These are phyloP conservation scores for Mollisiaceae sp. DNA, from an alignment of 2,329 filamentous ascomycete species.

Conservation along the genomic window DNA sequence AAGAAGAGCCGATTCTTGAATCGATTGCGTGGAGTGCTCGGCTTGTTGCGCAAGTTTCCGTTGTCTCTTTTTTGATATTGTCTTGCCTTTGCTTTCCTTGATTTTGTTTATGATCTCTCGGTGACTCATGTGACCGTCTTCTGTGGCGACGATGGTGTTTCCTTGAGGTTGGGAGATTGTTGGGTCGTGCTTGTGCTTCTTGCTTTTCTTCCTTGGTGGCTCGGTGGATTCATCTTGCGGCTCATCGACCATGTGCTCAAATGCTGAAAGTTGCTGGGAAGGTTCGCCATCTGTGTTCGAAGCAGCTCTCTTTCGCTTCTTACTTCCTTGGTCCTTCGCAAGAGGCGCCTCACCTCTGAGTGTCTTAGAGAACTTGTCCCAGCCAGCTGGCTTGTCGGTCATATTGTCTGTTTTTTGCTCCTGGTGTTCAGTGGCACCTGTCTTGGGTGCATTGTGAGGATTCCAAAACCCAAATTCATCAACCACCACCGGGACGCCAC, in stretches of 20 bases:
- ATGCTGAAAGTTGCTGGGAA: neutral
- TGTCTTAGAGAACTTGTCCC: neutral
- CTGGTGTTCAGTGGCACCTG: neutral
- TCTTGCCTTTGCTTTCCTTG: conserved; percentile 4
- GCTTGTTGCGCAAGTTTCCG: neutral
- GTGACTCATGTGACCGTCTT: neutral
- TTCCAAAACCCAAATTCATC: neutral
- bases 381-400: neutral
- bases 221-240: neutral
- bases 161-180: no score
- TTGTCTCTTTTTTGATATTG: neutral
- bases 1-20: neutral
- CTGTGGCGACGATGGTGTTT: neutral
- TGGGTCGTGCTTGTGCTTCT: conserved; percentile 11
- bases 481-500: neutral
- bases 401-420: neutral
- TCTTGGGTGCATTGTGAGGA: neutral
- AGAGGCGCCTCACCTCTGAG: neutral
- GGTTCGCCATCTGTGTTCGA: neutral
- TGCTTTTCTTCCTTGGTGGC: conserved; percentile 8
- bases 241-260: neutral
- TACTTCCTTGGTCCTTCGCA: neutral
- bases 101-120: neutral
- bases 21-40: neutral
- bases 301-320: conserved; percentile 1